Base-by-base conservation (phyloP, 345 rosid species). In the Populus alba region DNA sequence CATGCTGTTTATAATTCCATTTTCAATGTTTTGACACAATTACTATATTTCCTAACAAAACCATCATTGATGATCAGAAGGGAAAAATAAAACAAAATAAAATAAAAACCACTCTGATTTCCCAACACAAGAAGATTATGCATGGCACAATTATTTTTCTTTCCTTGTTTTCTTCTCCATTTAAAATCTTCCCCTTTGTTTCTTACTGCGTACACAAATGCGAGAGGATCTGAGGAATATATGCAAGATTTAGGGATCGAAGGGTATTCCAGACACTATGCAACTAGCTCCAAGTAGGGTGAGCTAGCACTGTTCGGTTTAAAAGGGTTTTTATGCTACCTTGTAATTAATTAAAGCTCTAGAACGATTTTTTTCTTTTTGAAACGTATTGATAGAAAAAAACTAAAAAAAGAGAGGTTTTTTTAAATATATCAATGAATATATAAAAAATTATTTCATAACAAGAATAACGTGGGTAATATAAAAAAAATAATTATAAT, bases 141-240 rank as follows among this genome's bases (percentile, higher is more conserved):
- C 17, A 23, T 55, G 68, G 18, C 22, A 23, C 25, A 18, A 22
- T 63, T 38, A 62, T 75, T 38, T 79, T n/a, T 22, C 31, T 10
- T 76, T 9, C 20, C 70, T 71, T 79, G 70, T 77, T 75, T 77
- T 79, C 51, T 70, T 68, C 20, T 41, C 51, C 51, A 18, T 72
- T 68, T 59, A 3, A 55, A 72, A 73, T 71, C 68, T 25, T 4
- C 57, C 62, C 70, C 22, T 25, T 75, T 72, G 66, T 80, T 73
- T 70, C 23, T 53, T 67, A 18, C 72, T 29, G 22, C 1, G n/a
- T 72, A 79, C 81, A 82, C 69, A 75, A 75, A 47, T 78, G 31
- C 61, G 22, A 53, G 76, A 77, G 72, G 83, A 78, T 78, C 16
- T 74, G 71, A 77, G 77, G 80, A 75, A 85, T 70, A 80, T 41